Conservation (phyloP, 2,329 filamentous ascomycete genomes). For the Xylariaceae sp. region DNA sequence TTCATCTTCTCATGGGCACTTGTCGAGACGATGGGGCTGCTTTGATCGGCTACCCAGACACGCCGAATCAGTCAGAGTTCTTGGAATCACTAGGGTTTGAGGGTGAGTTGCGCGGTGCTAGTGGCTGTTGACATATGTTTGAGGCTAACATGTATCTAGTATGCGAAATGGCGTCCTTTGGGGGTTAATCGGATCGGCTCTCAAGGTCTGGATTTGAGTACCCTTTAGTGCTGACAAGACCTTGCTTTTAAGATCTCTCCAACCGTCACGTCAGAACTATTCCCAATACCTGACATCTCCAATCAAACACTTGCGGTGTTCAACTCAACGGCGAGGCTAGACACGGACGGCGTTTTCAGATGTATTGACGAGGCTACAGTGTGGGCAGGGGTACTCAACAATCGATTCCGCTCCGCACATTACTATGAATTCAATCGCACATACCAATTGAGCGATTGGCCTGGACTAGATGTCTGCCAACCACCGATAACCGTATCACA, state of each 20-base stretch:
- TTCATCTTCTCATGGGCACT: constrained; percentile 54
- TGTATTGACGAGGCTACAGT: constrained; percentile 58
- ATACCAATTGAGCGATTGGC: constrained; percentile 50
- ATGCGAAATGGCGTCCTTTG: too few relatives aligned
- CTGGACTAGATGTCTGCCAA: constrained; percentile 48
- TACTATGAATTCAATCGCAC: constrained; percentile 59
- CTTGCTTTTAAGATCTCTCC: too few relatives aligned
- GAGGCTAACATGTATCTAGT: too few relatives aligned
- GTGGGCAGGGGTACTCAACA: constrained; percentile 42
- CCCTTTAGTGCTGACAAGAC: too few relatives aligned
- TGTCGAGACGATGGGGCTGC: constrained; percentile 53
- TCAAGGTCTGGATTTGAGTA: too few relatives aligned
- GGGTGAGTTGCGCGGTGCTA: too few relatives aligned
- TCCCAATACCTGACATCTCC: constrained; percentile 44
- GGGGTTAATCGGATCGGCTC: too few relatives aligned
- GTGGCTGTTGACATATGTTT: too few relatives aligned
- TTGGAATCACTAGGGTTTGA: constrained; percentile 31
- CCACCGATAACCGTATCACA: constrained; percentile 33
- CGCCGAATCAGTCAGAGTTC: constrained; percentile 31
- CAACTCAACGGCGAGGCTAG: constrained; percentile 50
- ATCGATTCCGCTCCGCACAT: constrained; percentile 47
- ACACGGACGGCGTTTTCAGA: constrained; percentile 57
- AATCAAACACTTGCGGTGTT: constrained; percentile 51
- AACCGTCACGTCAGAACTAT: constrained; percentile 33
- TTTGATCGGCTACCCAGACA: constrained; percentile 44